Evolutionary conservation across 2,329 filamentous ascomycete genomes (phyloP), one percentile per base, ranked within the genome.

Genomic region (Colletotrichum shisoi): DNA sequence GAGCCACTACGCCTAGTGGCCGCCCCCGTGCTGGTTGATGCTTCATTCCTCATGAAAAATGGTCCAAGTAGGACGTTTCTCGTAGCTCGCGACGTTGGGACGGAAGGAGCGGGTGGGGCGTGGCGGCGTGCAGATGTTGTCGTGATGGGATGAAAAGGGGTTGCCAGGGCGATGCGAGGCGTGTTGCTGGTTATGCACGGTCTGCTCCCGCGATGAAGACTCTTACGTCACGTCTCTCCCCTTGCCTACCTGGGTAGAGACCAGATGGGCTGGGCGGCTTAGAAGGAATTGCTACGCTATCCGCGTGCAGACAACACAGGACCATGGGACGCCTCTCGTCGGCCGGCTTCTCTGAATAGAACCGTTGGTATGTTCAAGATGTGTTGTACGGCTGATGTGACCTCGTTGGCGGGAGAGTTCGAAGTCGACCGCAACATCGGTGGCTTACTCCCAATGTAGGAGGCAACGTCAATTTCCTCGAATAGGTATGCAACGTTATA

Each of bases 1-100:
- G 51, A 53, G 6, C 34, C 51, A n/a, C 34, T 53, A 39, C n/a
- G 12, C 34, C 34, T 53, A 53, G n/a, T n/a, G 31, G n/a, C 51
- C 51, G 34, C 31, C n/a, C 49, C n/a, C 34, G 51, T 21, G n/a
- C 34, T 39, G 51, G n/a, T 39, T 39, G 31, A 21, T 53, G 51
- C 31, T 15, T 53, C n/a, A 21, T 17, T 37, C 15, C 3, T 19
- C 7, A 21, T 11, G 11, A 3, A 9, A 19, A 24, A 21, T 1
- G 49, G 34, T 17, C 21, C 3, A 39, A 39, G 21, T 53, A 37
- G 51, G 51, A n/a, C 51, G n/a, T 31, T 53, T 21, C 49, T 21
- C 12, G 17, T 15, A 27, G 51, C 15, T 4, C 39, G 5, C 12
- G 1, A 19, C 49, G 8, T 53, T 53, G 51, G 34, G 34, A 53